phyloP scores from a whole-genome alignment of 2,329 filamentous ascomycete genomes.

The Colletotrichum sp. region DNA sequence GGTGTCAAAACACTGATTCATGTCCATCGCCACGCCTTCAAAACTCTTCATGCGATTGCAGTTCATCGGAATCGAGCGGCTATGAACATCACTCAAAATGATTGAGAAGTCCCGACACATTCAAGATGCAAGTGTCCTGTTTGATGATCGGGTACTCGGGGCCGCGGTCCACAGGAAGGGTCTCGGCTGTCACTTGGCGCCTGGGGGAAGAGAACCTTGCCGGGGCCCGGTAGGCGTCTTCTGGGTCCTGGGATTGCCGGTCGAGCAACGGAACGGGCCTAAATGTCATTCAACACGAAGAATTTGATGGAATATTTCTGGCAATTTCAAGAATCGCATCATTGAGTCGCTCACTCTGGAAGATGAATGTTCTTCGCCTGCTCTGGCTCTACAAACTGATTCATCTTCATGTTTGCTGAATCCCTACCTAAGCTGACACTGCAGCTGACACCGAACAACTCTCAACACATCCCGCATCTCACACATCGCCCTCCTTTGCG shows the following conservation, averaged over 20 bases:
- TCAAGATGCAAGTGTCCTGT: background rate
- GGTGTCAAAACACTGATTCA: background rate
- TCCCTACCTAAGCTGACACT: background rate
- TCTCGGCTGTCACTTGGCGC: background rate
- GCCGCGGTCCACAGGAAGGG: background rate
- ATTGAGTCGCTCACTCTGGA: background rate
- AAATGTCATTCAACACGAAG: background rate
- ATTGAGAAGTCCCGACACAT: background rate
- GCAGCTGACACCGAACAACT: background rate
- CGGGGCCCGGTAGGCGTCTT: background rate
- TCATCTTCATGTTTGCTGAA: background rate
- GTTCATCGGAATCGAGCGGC: background rate
- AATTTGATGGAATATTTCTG: background rate
- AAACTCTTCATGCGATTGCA: background rate
- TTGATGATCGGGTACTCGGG: background rate
- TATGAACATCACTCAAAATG: background rate
- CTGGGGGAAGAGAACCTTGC: background rate
- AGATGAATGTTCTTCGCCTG: background rate
- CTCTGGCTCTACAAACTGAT: fast-evolving
- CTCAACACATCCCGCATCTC: background rate
- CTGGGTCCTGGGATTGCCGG: background rate
- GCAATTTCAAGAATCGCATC: background rate
- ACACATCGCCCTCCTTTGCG: background rate
- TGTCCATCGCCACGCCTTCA: background rate
- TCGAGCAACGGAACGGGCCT: background rate